Conservation (phyloP, 768 basidiomycete genomes). For the Mycena chlorophos region DNA sequence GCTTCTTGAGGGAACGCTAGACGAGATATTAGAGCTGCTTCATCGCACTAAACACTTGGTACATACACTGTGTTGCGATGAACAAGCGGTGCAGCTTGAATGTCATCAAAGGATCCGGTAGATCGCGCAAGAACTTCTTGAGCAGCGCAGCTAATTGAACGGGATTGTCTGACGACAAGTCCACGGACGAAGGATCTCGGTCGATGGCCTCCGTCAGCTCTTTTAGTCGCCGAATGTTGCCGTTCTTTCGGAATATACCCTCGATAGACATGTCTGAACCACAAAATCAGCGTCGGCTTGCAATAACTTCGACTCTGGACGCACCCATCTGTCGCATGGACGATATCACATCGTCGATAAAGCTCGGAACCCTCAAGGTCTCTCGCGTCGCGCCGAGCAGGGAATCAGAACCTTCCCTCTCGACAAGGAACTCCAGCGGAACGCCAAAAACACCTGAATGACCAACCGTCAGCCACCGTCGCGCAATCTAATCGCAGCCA, state of each 20-base stretch:
- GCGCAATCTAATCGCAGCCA: conserved; percentile 5
- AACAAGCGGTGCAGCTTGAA: conserved; percentile 90
- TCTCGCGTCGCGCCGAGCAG: conserved; percentile 84
- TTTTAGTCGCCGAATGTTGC: conserved; percentile 91
- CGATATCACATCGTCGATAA: conserved; percentile 96
- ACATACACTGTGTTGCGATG: conserved; percentile 85
- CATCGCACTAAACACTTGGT: not conserved
- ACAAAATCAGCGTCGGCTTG: not conserved
- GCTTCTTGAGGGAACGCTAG: conserved; percentile 72
- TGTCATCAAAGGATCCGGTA: conserved; percentile 95
- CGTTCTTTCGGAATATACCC: conserved; percentile 98
- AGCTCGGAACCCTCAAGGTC: conserved; percentile 88
- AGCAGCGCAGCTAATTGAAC: conserved; percentile 95
- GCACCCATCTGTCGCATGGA: conserved; percentile 99
- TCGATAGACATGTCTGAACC: conserved; percentile 94
- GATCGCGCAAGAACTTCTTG: conserved; percentile 94
- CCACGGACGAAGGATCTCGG: conserved; percentile 89
- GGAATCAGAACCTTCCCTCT: conserved; percentile 94
- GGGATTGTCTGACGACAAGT: conserved; percentile 91
- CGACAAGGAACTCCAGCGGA: conserved; percentile 89
- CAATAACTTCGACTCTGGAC: conserved; percentile 26
- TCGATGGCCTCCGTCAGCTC: conserved; percentile 92
- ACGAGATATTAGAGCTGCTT: conserved; percentile 7
- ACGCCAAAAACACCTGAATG: conserved; percentile 85
- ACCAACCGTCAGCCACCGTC: conserved; percentile 14